Conservation (phyloP, 164 flowering plant genomes). For the Chimonanthus praecox region DNA sequence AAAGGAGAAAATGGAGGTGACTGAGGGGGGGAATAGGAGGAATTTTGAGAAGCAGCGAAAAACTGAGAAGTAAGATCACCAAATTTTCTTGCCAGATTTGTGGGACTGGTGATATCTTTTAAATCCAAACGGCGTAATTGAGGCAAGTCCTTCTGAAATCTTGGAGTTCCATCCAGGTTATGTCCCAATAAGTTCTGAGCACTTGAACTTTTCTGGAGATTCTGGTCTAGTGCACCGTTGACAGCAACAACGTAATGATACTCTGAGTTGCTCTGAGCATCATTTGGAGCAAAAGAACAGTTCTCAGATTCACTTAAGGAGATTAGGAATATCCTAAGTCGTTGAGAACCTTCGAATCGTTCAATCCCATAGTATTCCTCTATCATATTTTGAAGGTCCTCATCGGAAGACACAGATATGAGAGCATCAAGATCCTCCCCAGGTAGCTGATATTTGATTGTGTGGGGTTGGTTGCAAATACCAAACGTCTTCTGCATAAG, state of each 20-base stretch:
- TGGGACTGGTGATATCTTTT: conserved; percentile 19
- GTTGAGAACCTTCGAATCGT: conserved; percentile 41
- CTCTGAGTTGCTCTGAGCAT: conserved; percentile 35
- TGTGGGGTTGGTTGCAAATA: conserved; percentile 53
- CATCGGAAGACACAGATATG: conserved; percentile 76
- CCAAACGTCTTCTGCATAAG: conserved; percentile 50
- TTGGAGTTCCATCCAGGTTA: conserved; percentile 25
- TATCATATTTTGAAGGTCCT: conserved; percentile 79
- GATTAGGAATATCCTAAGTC: conserved; percentile 61
- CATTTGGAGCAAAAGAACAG: conserved; percentile 34
- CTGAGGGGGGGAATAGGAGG: conserved; percentile 20
- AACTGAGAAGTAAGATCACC: conserved; percentile 16
- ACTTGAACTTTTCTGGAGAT: conserved; percentile 37
- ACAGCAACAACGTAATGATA: conserved; percentile 75
- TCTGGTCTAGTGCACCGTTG: conserved; percentile 31
- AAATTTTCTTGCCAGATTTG: conserved; percentile 15
- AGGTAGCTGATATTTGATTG: conserved; percentile 83
- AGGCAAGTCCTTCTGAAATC: conserved; percentile 31
- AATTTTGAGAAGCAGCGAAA: conserved; percentile 20
- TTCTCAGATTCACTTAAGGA: conserved; percentile 46
- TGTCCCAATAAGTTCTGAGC: conserved; percentile 34
- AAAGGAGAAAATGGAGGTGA: conserved; percentile 16
- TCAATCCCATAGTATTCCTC: conserved; percentile 72
- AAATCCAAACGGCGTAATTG: conserved; percentile 20
- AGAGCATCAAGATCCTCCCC: conserved; percentile 93